Evolutionary conservation across 2,329 filamentous ascomycete species (phyloP).

Genomic region (Periconia macrospinosa): DNA sequence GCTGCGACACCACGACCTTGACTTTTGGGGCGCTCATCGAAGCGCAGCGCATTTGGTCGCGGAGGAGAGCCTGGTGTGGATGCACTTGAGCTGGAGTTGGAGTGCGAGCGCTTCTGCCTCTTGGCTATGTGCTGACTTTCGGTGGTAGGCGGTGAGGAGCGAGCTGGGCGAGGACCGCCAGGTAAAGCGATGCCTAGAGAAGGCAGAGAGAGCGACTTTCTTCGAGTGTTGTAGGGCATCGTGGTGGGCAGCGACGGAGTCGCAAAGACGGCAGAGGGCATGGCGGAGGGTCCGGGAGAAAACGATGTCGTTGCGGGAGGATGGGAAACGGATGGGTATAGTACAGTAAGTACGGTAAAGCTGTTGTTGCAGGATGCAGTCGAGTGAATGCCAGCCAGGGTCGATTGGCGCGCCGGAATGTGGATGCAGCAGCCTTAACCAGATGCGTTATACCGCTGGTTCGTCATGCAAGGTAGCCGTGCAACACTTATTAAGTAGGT

Average conservation of each 20-base stretch:
- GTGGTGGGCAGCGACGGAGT: conserved; percentile 32
- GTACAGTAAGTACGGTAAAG: conserved; percentile 17
- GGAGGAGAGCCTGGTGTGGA: conserved; percentile 49
- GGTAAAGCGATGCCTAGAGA: conserved; percentile 89
- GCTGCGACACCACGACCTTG: conserved; percentile 51
- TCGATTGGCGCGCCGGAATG: conserved; percentile 40
- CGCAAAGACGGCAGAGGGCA: conserved; percentile 10
- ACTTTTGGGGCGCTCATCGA: conserved; percentile 51
- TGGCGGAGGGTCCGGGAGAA: conserved; percentile 8
- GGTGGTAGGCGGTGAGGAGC: conserved; percentile 61
- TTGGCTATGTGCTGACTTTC: conserved; percentile 61
- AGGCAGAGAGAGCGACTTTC: conserved; percentile 91
- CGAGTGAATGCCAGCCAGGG: conserved; percentile 24
- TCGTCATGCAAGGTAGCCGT: conserved; percentile 33
- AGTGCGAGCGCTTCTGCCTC: conserved; percentile 76
- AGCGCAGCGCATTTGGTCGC: conserved; percentile 49
- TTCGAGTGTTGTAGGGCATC: conserved; percentile 96
- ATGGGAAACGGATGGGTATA: conserved; percentile 14
- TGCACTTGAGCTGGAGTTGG: conserved; percentile 44
- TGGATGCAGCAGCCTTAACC: conserved; percentile 31
- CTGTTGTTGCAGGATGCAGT: conserved; percentile 29
- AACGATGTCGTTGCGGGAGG: conserved; percentile 29
- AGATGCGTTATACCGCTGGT: conserved; percentile 26
- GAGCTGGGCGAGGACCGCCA: conserved; percentile 51
- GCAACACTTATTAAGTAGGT: conserved; percentile 33